Percentiles rank a stretch among this genome's conserved stretches.
Conservation (phyloP, 352 stramenopile species). For the Pythium aristosporum region DNA sequence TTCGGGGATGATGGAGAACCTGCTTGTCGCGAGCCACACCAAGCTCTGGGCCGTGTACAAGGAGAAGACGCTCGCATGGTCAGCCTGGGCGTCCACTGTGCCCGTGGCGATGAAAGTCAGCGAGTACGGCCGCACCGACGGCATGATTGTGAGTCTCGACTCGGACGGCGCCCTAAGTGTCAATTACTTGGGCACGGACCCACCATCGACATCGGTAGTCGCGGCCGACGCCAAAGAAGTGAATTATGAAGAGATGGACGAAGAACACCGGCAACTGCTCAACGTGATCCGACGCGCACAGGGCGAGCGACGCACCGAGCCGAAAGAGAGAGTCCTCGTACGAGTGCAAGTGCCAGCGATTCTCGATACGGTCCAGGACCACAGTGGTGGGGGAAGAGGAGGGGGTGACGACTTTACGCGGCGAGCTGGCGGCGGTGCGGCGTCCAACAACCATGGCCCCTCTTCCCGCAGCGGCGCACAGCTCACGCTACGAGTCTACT, state of each 20-base stretch:
- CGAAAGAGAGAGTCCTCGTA: conserved; percentile 77
- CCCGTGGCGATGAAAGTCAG: conserved; percentile 67
- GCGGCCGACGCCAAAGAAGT: conserved; percentile 75
- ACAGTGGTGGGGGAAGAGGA: conserved; percentile 1
- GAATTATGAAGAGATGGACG: conserved; percentile 91
- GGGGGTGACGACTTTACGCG: conserved; percentile 38
- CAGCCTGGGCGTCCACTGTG: conserved; percentile 48
- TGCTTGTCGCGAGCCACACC: conserved; percentile 72
- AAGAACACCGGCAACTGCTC: conserved; percentile 85
- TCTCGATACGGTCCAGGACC: conserved; percentile 53
- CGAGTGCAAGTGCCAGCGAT: conserved; percentile 66
- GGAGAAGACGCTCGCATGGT: conserved; percentile 81
- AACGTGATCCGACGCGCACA: conserved; percentile 85
- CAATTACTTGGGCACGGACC: conserved; percentile 90
- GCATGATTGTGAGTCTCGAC: conserved; percentile 84
- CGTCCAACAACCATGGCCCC: not conserved
- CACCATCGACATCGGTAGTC: conserved; percentile 72
- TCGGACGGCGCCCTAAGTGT: conserved; percentile 69
- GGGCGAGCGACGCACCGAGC: conserved; percentile 57
- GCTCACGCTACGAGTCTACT: conserved; percentile 77
- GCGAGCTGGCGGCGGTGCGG: conserved; percentile 19
- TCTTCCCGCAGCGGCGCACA: conserved; percentile 26
- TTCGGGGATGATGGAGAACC: conserved; percentile 48
- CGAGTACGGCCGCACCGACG: conserved; percentile 68
- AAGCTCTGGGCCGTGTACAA: conserved; percentile 81